A percentile compares a stretch with the other conserved stretches of the same genome.
These are phyloP conservation scores for Salix arbutifolia DNA, from an alignment of 345 rosid species.

Conservation along the genomic window DNA sequence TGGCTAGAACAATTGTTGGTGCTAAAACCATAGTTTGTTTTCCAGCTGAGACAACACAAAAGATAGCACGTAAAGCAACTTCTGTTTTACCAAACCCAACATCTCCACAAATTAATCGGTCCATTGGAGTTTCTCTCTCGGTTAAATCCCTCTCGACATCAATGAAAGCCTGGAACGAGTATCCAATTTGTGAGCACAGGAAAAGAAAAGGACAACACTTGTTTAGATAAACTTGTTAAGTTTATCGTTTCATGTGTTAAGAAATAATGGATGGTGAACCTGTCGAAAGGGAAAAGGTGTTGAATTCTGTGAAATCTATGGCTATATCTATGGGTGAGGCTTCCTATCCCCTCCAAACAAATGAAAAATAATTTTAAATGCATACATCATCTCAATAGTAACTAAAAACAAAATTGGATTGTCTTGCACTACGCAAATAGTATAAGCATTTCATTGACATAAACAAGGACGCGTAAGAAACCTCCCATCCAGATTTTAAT, in stretches of 20 bases:
- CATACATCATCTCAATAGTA: not conserved
- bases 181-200: conserved; percentile 22
- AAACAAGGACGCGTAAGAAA: not conserved
- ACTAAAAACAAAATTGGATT: not conserved
- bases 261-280: not conserved
- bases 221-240: not conserved
- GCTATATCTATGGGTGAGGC: not conserved
- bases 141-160: conserved; percentile 92
- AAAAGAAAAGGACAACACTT: not conserved
- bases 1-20: conserved; percentile 90
- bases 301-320: not conserved
- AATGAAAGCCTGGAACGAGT: conserved; percentile 69
- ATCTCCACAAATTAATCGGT: conserved; percentile 89
- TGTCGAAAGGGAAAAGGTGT: not conserved
- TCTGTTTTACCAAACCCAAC: conserved; percentile 99
- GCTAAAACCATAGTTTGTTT: conserved; percentile 98
- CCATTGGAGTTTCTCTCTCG: conserved; percentile 94
- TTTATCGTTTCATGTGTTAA: not conserved
- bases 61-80: conserved; percentile 90
- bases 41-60: conserved; percentile 78
- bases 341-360: not conserved
- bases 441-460: not conserved
- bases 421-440: not conserved
- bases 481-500: not conserved
- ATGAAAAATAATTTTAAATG: not conserved